Evolutionary conservation across 73 alveolate species (phyloP), one percentile per base, ranked within the genome.

Genomic region (Loxodes magnus): DNA sequence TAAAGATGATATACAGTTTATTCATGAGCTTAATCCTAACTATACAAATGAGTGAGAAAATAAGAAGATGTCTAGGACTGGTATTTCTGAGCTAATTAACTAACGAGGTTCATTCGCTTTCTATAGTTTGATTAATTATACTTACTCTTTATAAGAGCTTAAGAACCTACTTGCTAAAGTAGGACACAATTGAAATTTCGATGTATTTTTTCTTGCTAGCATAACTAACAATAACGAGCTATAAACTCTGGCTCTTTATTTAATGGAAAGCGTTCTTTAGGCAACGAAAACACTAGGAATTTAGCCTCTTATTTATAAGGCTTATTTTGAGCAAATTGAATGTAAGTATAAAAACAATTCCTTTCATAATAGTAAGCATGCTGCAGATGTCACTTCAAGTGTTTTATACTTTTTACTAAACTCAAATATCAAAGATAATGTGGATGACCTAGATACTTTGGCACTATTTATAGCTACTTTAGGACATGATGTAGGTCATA

Each of bases 131-230:
- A 41, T 16, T 24, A n/a, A n/a, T n/a, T n/a, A n/a, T n/a, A n/a
- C n/a, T n/a, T n/a, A n/a, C n/a, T n/a, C n/a, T n/a, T n/a, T 46
- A 12, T 14, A 9, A n/a, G 21, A 46, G 59, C 59, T 46, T 10
- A 23, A 46, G 34, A 19, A 41, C 7, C 22, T 46, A 25, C 26
- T 46, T 12, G 7, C 59, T 0, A 20, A 19, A 42, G 43, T 71
- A 0, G 24, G 51, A 20, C 42, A 37, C 35, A 77, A 74, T 51
- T 33, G 62, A 24, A 21, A n/a, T 2, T 46, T 46, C 26, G 59
- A 46, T 25, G 27, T 46, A 25, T 46, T 37, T 37, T 46, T 46
- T 46, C 22, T 46, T 22, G n/a, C 22, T 19, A 24, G 27, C 26
- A 19, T 41, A 21, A 46, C 59, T 10, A 41, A 41, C 6, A 37